A percentile compares a stretch with the other conserved stretches of the same genome.
These are phyloP conservation scores for Peniophora sp. DNA, from an alignment of 1,284 basidiomycete species.

Conservation along the genomic window DNA sequence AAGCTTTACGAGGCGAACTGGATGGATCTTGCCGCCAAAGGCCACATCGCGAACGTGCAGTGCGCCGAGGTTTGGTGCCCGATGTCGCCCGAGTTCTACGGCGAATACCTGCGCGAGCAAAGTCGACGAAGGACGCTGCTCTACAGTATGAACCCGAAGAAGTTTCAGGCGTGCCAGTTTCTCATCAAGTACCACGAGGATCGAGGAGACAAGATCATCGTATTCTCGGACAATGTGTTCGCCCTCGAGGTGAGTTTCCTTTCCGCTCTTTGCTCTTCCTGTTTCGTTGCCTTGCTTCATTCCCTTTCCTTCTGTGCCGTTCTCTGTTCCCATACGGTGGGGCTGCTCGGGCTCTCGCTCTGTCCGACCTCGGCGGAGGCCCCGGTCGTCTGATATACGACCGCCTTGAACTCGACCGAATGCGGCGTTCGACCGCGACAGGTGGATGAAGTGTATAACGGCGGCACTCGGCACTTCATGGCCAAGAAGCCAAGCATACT, in stretches of 20 bases:
- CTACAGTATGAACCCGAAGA: constrained; percentile 99
- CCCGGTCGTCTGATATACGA: too few relatives aligned
- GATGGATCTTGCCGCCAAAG: constrained; percentile 99
- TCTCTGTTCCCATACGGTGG: too few relatives aligned
- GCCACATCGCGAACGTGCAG: constrained; percentile 99
- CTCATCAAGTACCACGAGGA: constrained; percentile 98
- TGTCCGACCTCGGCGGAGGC: too few relatives aligned
- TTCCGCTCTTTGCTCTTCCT: too few relatives aligned
- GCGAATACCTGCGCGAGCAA: constrained; percentile 92
- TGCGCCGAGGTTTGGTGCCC: constrained; percentile 99
- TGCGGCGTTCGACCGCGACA: too few relatives aligned
- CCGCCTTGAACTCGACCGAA: too few relatives aligned
- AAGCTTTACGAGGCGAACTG: constrained; percentile 99
- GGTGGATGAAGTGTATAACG: too few relatives aligned
- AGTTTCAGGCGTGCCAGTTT: constrained; percentile 99
- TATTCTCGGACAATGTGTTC: constrained; percentile 98
- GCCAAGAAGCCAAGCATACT: too few relatives aligned
- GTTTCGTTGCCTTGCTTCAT: too few relatives aligned
- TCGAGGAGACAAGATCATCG: constrained; percentile 98
- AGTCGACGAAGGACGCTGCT: constrained; percentile 92
- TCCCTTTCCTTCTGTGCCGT: too few relatives aligned
- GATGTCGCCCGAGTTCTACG: constrained; percentile 99
- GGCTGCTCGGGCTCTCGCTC: too few relatives aligned
- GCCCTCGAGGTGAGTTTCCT: constrained; percentile 76
- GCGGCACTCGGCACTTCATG: too few relatives aligned